These are phyloP conservation scores for Alternaria brassicae DNA, from an alignment of 2,329 filamentous ascomycete genomes.

Conservation along the genomic window DNA sequence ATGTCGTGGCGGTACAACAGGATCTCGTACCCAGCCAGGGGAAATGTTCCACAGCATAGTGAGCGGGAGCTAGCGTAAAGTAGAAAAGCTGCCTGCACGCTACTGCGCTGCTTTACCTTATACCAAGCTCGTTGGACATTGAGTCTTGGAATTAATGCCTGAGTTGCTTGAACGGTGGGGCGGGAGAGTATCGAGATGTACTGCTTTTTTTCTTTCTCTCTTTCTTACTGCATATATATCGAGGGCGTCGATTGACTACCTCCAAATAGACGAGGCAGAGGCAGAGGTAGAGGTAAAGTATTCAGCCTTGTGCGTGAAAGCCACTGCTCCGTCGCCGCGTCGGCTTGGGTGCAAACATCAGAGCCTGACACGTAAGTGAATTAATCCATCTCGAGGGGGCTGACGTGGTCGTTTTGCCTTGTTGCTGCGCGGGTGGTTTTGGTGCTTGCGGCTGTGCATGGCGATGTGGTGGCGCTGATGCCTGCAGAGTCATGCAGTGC, in stretches of 20 bases:
- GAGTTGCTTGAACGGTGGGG: background rate
- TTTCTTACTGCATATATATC: background rate
- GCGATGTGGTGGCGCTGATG: conserved; percentile 1
- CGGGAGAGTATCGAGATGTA: background rate
- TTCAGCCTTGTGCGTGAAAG: background rate
- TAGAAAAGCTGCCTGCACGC: background rate
- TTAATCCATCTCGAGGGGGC: background rate
- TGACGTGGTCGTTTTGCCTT: background rate
- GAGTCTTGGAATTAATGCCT: no score
- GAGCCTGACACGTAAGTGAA: background rate
- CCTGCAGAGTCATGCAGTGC: background rate
- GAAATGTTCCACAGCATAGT: background rate
- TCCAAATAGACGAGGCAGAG: background rate
- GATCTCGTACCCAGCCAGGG: background rate
- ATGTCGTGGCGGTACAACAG: background rate
- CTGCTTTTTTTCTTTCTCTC: no score
- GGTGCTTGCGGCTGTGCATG: background rate
- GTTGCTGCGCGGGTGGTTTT: background rate
- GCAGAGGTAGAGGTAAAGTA: background rate
- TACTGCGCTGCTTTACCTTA: background rate
- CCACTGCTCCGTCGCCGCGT: background rate
- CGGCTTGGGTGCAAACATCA: background rate
- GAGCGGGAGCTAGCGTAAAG: background rate
- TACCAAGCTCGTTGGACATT: background rate
- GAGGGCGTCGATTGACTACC: background rate